These are phyloP conservation scores for Lasiosphaeria miniovina DNA, from an alignment of 495 filamentous ascomycete genomes.

Conservation along the genomic window DNA sequence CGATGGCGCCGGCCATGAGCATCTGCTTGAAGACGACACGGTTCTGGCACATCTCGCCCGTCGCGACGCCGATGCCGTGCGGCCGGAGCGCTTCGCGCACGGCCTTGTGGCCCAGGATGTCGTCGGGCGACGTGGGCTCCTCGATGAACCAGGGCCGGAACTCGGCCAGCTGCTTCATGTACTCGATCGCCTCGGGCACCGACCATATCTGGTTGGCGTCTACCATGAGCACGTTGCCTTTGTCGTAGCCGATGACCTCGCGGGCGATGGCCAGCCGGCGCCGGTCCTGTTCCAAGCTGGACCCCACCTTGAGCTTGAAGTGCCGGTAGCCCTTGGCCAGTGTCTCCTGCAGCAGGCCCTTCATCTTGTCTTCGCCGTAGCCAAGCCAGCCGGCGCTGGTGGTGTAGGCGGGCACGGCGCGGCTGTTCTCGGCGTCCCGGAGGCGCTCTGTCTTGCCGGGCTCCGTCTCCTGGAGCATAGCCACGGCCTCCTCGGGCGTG, in stretches of 20 bases:
- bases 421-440: conserved; percentile 62
- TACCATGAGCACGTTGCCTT: conserved; percentile 87
- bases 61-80: conserved; percentile 79
- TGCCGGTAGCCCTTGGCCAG: conserved; percentile 73
- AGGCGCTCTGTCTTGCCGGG: conserved; percentile 64
- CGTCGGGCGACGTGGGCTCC: conserved; percentile 92
- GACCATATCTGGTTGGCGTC: conserved; percentile 96
- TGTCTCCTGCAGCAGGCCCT: conserved; percentile 65
- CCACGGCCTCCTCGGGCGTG: conserved; percentile 77
- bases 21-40: conserved; percentile 93
- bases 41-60: conserved; percentile 97
- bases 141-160: conserved; percentile 97
- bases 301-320: conserved; percentile 92
- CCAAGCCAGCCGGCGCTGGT: conserved; percentile 92
- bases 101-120: conserved; percentile 83
- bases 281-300: conserved; percentile 65
- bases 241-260: conserved; percentile 80
- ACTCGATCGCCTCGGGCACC: conserved; percentile 84
- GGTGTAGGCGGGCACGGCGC: conserved; percentile 86
- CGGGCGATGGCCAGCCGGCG: conserved; percentile 69
- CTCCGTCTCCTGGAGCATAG: conserved; percentile 61
- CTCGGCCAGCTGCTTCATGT: conserved; percentile 78
- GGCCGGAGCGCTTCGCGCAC: conserved; percentile 75
- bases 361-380: conserved; percentile 86
- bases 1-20: conserved; percentile 72